Base-by-base conservation (phyloP, 306 rosid genomes). In the Amphicarpaea edgeworthii region DNA sequence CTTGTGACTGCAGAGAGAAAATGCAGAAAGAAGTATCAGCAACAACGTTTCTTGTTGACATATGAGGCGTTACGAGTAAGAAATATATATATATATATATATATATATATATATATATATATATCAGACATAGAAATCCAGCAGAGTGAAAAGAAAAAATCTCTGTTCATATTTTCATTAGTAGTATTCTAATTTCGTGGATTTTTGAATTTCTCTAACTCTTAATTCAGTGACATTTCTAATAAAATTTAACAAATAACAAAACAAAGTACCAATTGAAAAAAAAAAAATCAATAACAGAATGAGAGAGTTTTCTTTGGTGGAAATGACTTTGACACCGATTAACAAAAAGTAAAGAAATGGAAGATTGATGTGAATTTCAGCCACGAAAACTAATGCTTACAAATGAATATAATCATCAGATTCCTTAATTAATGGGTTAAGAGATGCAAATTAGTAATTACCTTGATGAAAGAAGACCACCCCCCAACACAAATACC, bases 391-490 rank as follows among this genome's bases (percentile, higher is more conserved):
- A 65, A 54, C n/a, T 42, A 72, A 50, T 16, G 20, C 54, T 40
- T 38, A 47, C 17, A 45, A 28, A 60, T 61, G 46, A 70, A 42
- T 63, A 19, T 19, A 64, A 64, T 57, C 7, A 16, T 38, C 46
- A 40, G 17, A 60, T 57, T 58, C 32, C 47, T 74, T 32, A 40
- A 24, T 30, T 30, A 30, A 30, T 5, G 37, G 37, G 5, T 30
- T 4, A 30, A 72, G 45, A 49, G 34, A 74, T 19, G 38, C 84
- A n/a, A n/a, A n/a, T n/a, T n/a, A n/a, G n/a, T n/a, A n/a, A n/a
- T 73, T 77, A 79, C 83, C 82, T 83, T 66, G 47, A 54, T 41
- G 61, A 70, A 81, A 68, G 73, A 79, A 7, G 37, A 20, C 54
- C 32, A n/a, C n/a, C 32, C 62, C 62, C 57, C 12, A 58, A 54